Percentiles rank a stretch among this genome's conserved stretches.
phyloP scores from a whole-genome alignment of 441 rosid genomes.

The Breynia disticha region DNA sequence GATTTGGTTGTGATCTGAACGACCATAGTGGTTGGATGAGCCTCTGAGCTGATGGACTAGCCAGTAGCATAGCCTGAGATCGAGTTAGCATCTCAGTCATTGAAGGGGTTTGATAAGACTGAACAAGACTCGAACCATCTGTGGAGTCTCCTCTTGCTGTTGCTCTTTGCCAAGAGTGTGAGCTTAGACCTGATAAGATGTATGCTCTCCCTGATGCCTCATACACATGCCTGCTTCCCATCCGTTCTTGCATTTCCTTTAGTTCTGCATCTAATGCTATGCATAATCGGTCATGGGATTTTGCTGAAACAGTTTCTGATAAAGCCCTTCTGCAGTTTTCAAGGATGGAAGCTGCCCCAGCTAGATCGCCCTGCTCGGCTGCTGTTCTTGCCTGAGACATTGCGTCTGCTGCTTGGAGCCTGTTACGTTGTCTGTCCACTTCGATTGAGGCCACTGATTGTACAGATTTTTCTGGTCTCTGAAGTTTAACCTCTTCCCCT shows the following conservation, averaged over 20 bases:
- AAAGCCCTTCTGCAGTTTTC: constrained; percentile 48
- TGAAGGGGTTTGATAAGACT: constrained; percentile 83
- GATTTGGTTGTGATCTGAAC: constrained; percentile 52
- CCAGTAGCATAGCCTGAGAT: constrained; percentile 60
- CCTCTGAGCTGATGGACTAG: constrained; percentile 66
- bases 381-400: constrained; percentile 63
- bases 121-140: constrained; percentile 71
- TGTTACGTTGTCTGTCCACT: constrained; percentile 91
- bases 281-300: constrained; percentile 62
- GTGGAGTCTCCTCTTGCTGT: constrained; percentile 97
- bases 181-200: constrained; percentile 92
- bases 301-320: constrained; percentile 61
- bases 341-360: constrained; percentile 56
- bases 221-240: constrained; percentile 84
- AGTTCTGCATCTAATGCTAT: constrained; percentile 79
- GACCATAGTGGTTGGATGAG: constrained; percentile 53
- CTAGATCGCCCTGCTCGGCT: constrained; percentile 80
- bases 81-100: constrained; percentile 91
- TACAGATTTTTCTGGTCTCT: constrained; percentile 45
- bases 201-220: constrained; percentile 96
- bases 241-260: constrained; percentile 94
- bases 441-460: constrained; percentile 53
- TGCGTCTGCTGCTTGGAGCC: constrained; percentile 82
- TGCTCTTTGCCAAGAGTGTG: constrained; percentile 99
- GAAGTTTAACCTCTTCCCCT: constrained; percentile 45